Evolutionary conservation across 1,139 yeast genomes (phyloP).

Genomic region (Pichiaceae sp.): DNA sequence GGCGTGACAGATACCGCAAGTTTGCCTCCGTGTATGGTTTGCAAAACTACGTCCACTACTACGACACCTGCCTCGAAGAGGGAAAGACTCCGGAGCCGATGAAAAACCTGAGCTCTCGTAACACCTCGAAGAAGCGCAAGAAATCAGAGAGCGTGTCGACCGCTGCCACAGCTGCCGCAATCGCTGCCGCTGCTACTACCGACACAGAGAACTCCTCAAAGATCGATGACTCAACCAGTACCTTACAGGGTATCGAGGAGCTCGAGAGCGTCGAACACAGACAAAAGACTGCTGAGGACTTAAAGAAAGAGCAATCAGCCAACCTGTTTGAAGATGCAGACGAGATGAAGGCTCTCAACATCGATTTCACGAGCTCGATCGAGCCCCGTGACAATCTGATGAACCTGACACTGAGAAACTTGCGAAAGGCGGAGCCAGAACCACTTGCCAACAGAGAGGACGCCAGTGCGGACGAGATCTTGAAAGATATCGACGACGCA

Average conservation of each 20-base stretch:
- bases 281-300: not conserved
- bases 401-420: slow-evolving; percentile 10
- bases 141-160: not conserved
- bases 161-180: not conserved
- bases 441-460: slow-evolving; percentile 18
- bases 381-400: not conserved
- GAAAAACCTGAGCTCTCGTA: slow-evolving; percentile 35
- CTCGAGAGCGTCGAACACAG: too few species aligned
- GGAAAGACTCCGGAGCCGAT: slow-evolving; percentile 42
- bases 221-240: not conserved
- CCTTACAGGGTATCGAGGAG: not conserved
- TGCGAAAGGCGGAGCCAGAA: slow-evolving; percentile 20
- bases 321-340: slow-evolving; percentile 22
- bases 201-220: slow-evolving; percentile 1
- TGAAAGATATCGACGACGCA: slow-evolving; percentile 29
- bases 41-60: slow-evolving; percentile 47
- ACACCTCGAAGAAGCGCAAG: not conserved
- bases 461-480: slow-evolving; percentile 20
- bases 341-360: slow-evolving; percentile 20
- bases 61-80: slow-evolving; percentile 32
- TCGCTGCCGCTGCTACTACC: not conserved
- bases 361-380: slow-evolving; percentile 8
- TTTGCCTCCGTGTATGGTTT: slow-evolving; percentile 56
- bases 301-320: slow-evolving; percentile 9
- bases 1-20: slow-evolving; percentile 74